These are phyloP conservation scores for Rhodomyrtus psidioides DNA, from an alignment of 441 rosid genomes.

Conservation along the genomic window DNA sequence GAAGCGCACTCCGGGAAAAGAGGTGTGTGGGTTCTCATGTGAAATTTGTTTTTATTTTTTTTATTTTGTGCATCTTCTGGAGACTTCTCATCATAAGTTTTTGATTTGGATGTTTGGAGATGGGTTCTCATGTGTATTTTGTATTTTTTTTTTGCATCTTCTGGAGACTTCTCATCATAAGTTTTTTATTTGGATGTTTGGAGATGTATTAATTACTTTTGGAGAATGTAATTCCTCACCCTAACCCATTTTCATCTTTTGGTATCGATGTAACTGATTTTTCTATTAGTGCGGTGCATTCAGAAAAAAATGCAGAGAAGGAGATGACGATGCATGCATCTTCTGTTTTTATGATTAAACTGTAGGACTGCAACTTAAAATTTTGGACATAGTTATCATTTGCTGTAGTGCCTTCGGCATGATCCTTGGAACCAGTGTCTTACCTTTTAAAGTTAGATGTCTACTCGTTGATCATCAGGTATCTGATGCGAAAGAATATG, in stretches of 20 bases:
- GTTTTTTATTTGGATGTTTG: not conserved
- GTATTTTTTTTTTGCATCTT: not conserved
- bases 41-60: not conserved
- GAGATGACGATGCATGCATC: not conserved
- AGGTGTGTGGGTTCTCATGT: constrained; percentile 27
- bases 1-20: constrained; percentile 42
- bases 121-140: not conserved
- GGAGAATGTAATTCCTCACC: not conserved
- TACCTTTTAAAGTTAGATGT: not conserved
- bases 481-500: constrained; percentile 35
- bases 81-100: not conserved
- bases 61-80: not conserved
- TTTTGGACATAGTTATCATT: not conserved
- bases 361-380: not conserved
- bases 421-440: not conserved
- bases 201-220: not conserved
- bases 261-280: not conserved
- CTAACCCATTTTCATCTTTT: not conserved
- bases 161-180: not conserved
- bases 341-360: not conserved
- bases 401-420: constrained; percentile 2
- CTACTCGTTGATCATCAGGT: constrained; percentile 34
- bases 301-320: not conserved
- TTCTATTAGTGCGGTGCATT: not conserved
- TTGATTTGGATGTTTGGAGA: not conserved